Conservation (phyloP, 352 stramenopile genomes). For the Pythium sukuiense region DNA sequence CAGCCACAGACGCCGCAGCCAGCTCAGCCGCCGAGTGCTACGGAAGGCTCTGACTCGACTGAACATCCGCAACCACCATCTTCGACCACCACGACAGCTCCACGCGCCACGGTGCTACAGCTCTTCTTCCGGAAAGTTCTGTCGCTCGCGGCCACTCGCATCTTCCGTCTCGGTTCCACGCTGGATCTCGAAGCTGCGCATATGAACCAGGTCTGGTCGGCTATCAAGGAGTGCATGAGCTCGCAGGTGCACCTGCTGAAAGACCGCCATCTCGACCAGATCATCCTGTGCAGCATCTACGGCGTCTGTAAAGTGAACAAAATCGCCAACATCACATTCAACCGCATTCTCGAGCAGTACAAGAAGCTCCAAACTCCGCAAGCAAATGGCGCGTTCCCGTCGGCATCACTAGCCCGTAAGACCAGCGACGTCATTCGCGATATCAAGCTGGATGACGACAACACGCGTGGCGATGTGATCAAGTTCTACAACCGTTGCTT, state of each 20-base stretch:
- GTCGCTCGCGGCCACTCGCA: conserved; percentile 75
- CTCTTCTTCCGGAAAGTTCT: conserved; percentile 88
- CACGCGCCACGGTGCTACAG: conserved; percentile 51
- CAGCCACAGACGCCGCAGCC: conserved; percentile 9
- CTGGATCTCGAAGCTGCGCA: conserved; percentile 72
- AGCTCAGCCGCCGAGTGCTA: background rate
- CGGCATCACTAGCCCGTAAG: conserved; percentile 36
- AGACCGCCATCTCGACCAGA: conserved; percentile 79
- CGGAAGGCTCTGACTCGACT: background rate
- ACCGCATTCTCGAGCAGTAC: conserved; percentile 75
- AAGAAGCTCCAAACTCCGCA: conserved; percentile 61
- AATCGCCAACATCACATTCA: conserved; percentile 70
- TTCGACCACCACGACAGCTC: conserved; percentile 19
- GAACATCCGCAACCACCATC: conserved; percentile 13
- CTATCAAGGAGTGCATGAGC: conserved; percentile 80
- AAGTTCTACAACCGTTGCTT: conserved; percentile 90
- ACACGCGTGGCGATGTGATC: conserved; percentile 80
- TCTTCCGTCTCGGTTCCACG: conserved; percentile 68
- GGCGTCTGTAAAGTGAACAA: conserved; percentile 86
- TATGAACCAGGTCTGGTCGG: conserved; percentile 87
- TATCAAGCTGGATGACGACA: conserved; percentile 65
- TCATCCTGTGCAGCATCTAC: conserved; percentile 85
- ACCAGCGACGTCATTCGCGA: conserved; percentile 72
- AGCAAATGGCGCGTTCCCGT: conserved; percentile 29
- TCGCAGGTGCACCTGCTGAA: conserved; percentile 57